Evolutionary conservation across 2,329 filamentous ascomycete genomes (phyloP), one percentile per base, ranked within the genome.

Genomic region (Venturia aucupariae): DNA sequence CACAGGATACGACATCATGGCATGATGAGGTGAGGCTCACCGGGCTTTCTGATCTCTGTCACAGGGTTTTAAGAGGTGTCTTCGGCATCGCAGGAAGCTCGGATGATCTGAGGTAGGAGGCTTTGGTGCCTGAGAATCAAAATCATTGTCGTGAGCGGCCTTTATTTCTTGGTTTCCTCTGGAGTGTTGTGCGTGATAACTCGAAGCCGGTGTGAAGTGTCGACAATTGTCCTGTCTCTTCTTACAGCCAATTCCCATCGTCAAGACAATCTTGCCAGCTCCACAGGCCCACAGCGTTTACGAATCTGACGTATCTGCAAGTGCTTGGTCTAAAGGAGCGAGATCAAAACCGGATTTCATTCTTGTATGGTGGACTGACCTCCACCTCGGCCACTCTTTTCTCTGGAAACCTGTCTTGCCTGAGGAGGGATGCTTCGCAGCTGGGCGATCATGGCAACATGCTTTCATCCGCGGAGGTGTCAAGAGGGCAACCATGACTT

Each of bases 371-470:
- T 22, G 51, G 51, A 35, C n/a, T 57, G 51, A 57, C 51, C 30
- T 35, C 30, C 27, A 13, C 30, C 51, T 57, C 30, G 51, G 51
- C 27, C 51, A 32, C 24, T 24, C 30, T 57, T 57, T 57, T 57
- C 51, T 57, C 48, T n/a, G 30, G 6, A 35, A n/a, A 19, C 7
- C 30, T 57, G 51, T 57, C 51, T 57, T 57, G 51, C 19, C 51
- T 35, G 51, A 35, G 27, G 51, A 35, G 27, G 51, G 51, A 57
- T 35, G 51, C 30, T 57, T 57, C 13, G 30, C 51, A 35, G 30
- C 51, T 57, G 51, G 51, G 30, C 13, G 30, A 32, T 32, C 24
- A 54, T 57, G 51, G 51, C 51, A 57, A 57, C 30, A 57, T 57
- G 51, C 46, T 57, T 57, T 35, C 27, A 57, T 57, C 51, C 51